Conservation (phyloP, 1,139 yeast genomes). For the Pichia sp. region DNA sequence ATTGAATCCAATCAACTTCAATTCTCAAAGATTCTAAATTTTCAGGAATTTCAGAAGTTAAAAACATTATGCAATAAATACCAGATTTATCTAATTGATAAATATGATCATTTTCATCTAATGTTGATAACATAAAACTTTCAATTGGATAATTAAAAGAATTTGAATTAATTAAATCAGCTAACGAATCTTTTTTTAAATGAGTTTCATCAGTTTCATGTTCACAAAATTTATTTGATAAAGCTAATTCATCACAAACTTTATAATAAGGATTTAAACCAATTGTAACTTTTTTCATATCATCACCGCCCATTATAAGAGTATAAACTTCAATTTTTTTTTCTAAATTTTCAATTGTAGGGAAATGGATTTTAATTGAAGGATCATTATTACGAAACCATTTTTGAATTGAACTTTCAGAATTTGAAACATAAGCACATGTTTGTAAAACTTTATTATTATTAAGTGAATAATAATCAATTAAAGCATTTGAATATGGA, state of each 20-base stretch:
- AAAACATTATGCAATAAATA: slow-evolving; percentile 25
- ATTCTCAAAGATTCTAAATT: slow-evolving; percentile 9
- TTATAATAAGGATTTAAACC: slow-evolving; percentile 23
- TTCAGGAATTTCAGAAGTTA: slow-evolving; percentile 18
- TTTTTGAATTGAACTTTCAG: slow-evolving; percentile 14
- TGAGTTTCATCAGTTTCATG: slow-evolving; percentile 16
- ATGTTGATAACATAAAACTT: slow-evolving; percentile 14
- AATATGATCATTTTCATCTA: slow-evolving; percentile 8
- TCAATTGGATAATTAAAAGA: slow-evolving; percentile 16
- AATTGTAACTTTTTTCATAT: slow-evolving; percentile 20
- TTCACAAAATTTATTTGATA: slow-evolving; percentile 19
- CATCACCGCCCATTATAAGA: slow-evolving; percentile 22
- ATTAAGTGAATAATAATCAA: slow-evolving; percentile 21
- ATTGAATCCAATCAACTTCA: slow-evolving; percentile 27
- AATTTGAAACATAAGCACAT: slow-evolving; percentile 27
- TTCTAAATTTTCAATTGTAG: slow-evolving; percentile 2
- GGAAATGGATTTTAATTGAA: slow-evolving; percentile 15
- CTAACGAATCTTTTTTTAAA: slow-evolving; percentile 12
- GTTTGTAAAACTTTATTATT: slow-evolving; percentile 23
- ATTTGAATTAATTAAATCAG: slow-evolving; percentile 18
- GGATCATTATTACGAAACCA: slow-evolving; percentile 8
- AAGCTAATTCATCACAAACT: slow-evolving; percentile 28
- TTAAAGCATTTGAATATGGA: slow-evolving; percentile 14
- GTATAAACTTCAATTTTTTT: slow-evolving; percentile 17
- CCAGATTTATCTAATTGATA: slow-evolving; percentile 19